Evolutionary conservation across 176 grass and related monocot species (phyloP), one percentile per base, ranked within the genome.

Genomic region (Zoysia pacifica): DNA sequence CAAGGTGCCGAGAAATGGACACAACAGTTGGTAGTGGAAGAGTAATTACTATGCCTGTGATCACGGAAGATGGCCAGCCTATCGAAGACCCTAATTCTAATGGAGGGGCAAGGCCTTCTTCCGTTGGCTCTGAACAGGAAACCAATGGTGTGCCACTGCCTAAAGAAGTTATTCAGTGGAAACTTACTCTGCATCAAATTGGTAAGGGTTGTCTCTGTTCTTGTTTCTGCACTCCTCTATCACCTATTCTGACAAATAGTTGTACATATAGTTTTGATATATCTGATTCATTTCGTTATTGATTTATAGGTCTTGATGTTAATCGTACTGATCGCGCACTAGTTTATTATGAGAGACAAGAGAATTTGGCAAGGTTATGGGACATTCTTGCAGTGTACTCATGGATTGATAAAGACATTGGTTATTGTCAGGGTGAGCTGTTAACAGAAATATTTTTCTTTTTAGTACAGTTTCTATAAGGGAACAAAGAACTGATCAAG

Each of bases 1-100:
- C 74, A 13, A 94, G 89, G 78, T 98, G 96, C 92, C 86, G 86
- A 81, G 96, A 98, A 59, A 98, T 98, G 90, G 95, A 98, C n/a
- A 66, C 64, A 2, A 67, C 86, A 54, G 86, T 98, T 18, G 92
- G 96, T 72, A 98, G 90, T 47, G 90, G 96, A 69, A 88, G 79
- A 81, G 90, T 98, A 81, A 66, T 93, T 68, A 93, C 86, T 43
- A 87, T 91, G 83, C 90, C 96, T 87, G 76, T 94, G 52, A 87
- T 98, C 48, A 79, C 88, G 81, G 96, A 98, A 88, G 92, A 94
- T 73, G 96, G 88, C 5, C 88, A 81, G 46, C 88, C 90, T 87
- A 83, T 94, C 50, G 72, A 75, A 80, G 41, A 89, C 64, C 80
- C 78, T 49, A 55, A 80, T 54, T 65, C 82, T 9, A 84, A 51